Evolutionary conservation across 495 filamentous ascomycete genomes (phyloP).

Genomic region (Clavariopsis aquatica): DNA sequence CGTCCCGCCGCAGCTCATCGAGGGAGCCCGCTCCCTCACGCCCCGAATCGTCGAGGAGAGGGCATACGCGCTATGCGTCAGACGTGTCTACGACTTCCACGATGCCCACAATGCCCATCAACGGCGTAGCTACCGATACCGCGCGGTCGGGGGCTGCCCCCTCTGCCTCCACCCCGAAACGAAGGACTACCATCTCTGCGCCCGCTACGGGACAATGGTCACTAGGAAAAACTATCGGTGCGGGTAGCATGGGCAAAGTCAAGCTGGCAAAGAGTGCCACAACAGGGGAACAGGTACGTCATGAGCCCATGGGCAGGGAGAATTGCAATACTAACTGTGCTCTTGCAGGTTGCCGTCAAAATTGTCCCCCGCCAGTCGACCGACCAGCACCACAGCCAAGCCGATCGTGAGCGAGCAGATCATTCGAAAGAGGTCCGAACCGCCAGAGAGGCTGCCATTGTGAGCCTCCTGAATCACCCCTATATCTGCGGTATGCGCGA

Average conservation of each 20-base stretch:
- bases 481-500: slow-evolving; percentile 97
- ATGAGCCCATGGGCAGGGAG: background rate
- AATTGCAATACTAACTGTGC: background rate
- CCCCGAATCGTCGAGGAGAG: slow-evolving; percentile 53
- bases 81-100: slow-evolving; percentile 42
- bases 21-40: slow-evolving; percentile 55
- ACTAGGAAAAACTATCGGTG: slow-evolving; percentile 94
- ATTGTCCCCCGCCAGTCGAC: slow-evolving; percentile 90
- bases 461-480: slow-evolving; percentile 90
- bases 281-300: slow-evolving; percentile 63
- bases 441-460: slow-evolving; percentile 93
- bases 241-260: slow-evolving; percentile 98
- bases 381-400: slow-evolving; percentile 77
- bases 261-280: slow-evolving; percentile 82
- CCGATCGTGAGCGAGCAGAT: slow-evolving; percentile 83
- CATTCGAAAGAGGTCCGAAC: slow-evolving; percentile 97
- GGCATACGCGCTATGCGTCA: slow-evolving; percentile 52
- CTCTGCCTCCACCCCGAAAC: slow-evolving; percentile 49
- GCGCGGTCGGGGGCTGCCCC: slow-evolving; percentile 48
- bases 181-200: slow-evolving; percentile 78
- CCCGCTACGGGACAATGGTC: slow-evolving; percentile 86
- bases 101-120: slow-evolving; percentile 59
- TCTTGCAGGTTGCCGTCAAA: slow-evolving; percentile 85
- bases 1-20: slow-evolving; percentile 57
- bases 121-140: slow-evolving; percentile 51